Base-by-base conservation (phyloP, 371 early-diverging fungal genomes). In the Mucor velutinosus region DNA sequence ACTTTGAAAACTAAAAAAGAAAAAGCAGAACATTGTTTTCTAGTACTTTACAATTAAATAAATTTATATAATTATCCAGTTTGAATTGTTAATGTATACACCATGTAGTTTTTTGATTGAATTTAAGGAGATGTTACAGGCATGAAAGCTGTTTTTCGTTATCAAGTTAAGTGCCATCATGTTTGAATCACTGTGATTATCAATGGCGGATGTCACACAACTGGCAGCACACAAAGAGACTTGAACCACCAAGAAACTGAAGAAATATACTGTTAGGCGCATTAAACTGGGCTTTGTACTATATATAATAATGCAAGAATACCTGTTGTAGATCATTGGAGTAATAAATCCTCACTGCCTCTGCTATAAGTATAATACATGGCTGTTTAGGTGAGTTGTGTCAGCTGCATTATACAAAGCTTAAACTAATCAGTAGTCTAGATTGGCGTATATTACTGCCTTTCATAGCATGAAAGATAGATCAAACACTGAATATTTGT, bases 1-100 rank as follows among this genome's bases (percentile, higher is more conserved):
- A 93, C 76, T 91, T 75, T 72, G 79, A 58, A 58, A 65, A 65
- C 30, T 70, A 59, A 73, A 55, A 14, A 14, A 41, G 17, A 15
- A 17, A 41, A 17, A 41, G 27, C 6, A 15, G 15, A 14, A 3
- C 23, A 15, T 21, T 53, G 4, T 53, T 4, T 25, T n/a, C 4
- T 45, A 33, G 8, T 51, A 53, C 15, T 53, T 12, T 53, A 53
- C 27, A 25, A 25, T 51, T 51, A 27, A 25, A 27, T 53, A 53
- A 53, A 53, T 3, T 25, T 15, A 27, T 21, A 47, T 53, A 53
- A 53, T 27, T 53, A 53, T 25, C 27, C 17, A 17, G 41, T 17
- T 17, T 11, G n/a, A 41, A 17, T 0, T 41, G 17, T 17, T 37
- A 0, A 12, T 14, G 14, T 8, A 17, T 17, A 3, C 2, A 41